Evolutionary conservation across 2,329 filamentous ascomycete species (phyloP), one percentile per base, ranked within the genome.

Genomic region (Kalaharituber pfeilii): DNA sequence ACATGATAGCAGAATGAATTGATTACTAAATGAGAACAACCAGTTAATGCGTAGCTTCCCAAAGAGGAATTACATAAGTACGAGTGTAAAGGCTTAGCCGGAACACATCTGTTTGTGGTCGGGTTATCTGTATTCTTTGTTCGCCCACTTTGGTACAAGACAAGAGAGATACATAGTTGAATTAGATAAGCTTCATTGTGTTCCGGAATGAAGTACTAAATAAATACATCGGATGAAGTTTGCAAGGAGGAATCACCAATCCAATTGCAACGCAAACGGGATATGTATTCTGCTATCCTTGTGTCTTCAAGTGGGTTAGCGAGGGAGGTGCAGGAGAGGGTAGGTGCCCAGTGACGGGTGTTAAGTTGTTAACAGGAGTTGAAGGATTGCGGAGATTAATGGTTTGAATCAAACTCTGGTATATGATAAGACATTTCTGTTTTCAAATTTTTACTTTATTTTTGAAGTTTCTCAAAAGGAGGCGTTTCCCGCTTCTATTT

Each of bases 291-390:
- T 96, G 91, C 72, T 98, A 96, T 64, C 80, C 83, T 0, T 98
- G 91, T 68, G 94, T 96, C 59, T 91, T 94, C 70, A 81, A 80
- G 62, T 98, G 91, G 91, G 95, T 95, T 85, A 78, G 79, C 58
- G 79, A 79, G 49, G 74, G 76, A 54, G 73, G 75, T 22, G 81
- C 79, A 4, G 81, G 73, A 59, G 77, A 76, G 63, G 84, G 83
- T 0, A 75, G 85, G 62, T 94, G 87, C 71, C 87, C 91, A 3
- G 84, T 98, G 36, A 96, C 87, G 2, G 91, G 89, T 1, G 75
- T 86, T 63, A 80, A 83, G 62, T 79, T 96, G 22, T 72, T 98
- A n/a, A 91, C 88, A 25, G 91, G 89, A 9, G 93, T 86, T 0
- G 86, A 94, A 63, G 88, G 85, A 11, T 69, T 98, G 66, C 77